Evolutionary conservation across 2,329 filamentous ascomycete species (phyloP), one percentile per base, ranked within the genome.

Genomic region (Trichocomaceae sp.): DNA sequence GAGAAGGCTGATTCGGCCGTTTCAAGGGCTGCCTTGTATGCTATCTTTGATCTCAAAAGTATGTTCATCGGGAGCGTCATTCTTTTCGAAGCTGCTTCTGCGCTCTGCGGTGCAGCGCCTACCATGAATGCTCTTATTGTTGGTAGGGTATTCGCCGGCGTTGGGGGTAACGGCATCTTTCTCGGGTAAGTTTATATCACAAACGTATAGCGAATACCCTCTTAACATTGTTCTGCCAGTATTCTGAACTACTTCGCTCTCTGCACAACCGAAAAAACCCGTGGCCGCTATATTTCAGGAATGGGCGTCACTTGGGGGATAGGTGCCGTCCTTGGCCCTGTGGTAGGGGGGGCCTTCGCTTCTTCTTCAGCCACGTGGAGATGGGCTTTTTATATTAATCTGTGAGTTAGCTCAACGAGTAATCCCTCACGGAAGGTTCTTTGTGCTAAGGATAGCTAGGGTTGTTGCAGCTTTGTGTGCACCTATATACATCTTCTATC

Each of bases 71-170:
- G 49, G 12, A 60, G 58, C 10, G 51, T 68, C 15, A 10, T 66
- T 26, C 13, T 70, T 8, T 70, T 73, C 51, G 63, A 68, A 47
- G 58, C 51, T 19, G 69, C 67, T 0, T 60, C 52, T 52, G 67
- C 74, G 0, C 50, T 77, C 1, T 78, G 76, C 54, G 77, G 76
- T 26, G 75, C 65, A 0, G 74, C 76, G 0, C 72, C 72, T 0
- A 72, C 57, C 26, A 76, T 77, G 66, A 62, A 73, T 54, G 74
- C 74, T 20, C 58, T 81, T 15, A 81, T 82, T 54, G 58, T 69
- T 5, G 72, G 69, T 6, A 65, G 72, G 49, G 69, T 63, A 13
- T 58, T 70, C n/a, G 63, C 64, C 22, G 72, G 72, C 6, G 52
- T 62, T 37, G 65, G 70, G 9, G 65, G 72, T 1, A 56, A 56